A percentile compares a stretch with the other conserved stretches of the same genome.
These are phyloP conservation scores for Raphanus sativus DNA, from an alignment of 345 rosid species.

Conservation along the genomic window DNA sequence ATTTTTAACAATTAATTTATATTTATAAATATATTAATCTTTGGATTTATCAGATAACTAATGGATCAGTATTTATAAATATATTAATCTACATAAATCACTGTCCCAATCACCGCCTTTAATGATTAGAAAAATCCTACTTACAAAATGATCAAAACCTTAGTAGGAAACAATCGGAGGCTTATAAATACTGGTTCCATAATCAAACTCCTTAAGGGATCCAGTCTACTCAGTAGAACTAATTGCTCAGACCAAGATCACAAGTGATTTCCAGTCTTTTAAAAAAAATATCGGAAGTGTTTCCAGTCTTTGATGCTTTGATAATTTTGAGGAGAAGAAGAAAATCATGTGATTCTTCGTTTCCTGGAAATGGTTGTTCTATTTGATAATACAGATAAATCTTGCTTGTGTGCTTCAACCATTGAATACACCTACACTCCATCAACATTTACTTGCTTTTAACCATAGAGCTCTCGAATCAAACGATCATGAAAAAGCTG, in stretches of 20 bases:
- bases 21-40: too few relatives aligned
- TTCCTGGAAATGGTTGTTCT: slow-evolving; percentile 26
- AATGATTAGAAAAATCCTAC: not conserved
- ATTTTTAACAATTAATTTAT: too few relatives aligned
- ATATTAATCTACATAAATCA: too few relatives aligned
- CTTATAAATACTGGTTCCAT: not conserved
- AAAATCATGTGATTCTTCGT: slow-evolving; percentile 15
- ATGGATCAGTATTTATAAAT: too few relatives aligned
- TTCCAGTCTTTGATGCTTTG: not conserved
- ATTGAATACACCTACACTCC: slow-evolving; percentile 38
- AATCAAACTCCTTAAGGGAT: not conserved
- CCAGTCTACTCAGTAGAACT: not conserved
- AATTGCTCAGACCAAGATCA: not conserved
- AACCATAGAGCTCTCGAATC: slow-evolving; percentile 5
- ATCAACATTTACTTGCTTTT: slow-evolving; percentile 5
- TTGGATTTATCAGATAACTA: too few relatives aligned
- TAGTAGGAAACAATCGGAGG: not conserved
- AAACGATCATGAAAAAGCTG: slow-evolving; percentile 3
- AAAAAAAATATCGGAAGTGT: not conserved
- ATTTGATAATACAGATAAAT: slow-evolving; percentile 6
- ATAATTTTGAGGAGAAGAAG: not conserved
- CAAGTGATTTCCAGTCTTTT: not conserved
- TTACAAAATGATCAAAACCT: not conserved
- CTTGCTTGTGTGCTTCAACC: slow-evolving; percentile 37
- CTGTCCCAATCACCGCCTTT: too few relatives aligned